Evolutionary conservation across 192 early-diverging fungal species (phyloP).

Genomic region (Piromyces finnis): DNA sequence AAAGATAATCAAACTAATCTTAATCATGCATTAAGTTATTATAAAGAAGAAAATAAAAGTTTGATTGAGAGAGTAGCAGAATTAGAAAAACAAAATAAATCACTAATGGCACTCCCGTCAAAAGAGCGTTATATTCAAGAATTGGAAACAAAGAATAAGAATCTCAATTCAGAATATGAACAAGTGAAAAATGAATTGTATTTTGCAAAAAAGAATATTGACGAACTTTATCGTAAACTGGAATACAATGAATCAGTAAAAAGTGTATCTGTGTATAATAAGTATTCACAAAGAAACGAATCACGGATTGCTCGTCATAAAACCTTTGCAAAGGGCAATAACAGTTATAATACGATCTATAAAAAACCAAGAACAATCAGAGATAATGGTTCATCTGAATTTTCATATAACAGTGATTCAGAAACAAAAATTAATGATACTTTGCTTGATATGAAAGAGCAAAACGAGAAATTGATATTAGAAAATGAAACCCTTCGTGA

Average conservation of each 20-base stretch:
- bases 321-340: neutral
- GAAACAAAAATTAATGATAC: neutral
- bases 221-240: neutral
- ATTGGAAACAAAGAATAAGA: neutral
- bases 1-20: neutral
- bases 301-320: neutral
- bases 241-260: neutral
- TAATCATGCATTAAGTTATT: neutral
- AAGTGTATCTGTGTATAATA: neutral
- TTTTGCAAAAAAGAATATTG: neutral
- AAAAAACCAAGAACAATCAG: neutral
- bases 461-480: neutral
- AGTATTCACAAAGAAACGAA: neutral
- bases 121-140: neutral
- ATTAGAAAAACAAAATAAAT: neutral
- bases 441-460: neutral
- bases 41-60: neutral
- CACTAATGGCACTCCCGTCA: neutral
- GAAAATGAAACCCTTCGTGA: neutral
- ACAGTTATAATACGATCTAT: neutral
- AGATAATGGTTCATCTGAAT: neutral
- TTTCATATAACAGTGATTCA: neutral
- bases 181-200: neutral
- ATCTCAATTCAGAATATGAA: neutral
- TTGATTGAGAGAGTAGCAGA: neutral